Base-by-base conservation (phyloP, 192 early-diverging fungal species). In the Coemansia guatemalensis region DNA sequence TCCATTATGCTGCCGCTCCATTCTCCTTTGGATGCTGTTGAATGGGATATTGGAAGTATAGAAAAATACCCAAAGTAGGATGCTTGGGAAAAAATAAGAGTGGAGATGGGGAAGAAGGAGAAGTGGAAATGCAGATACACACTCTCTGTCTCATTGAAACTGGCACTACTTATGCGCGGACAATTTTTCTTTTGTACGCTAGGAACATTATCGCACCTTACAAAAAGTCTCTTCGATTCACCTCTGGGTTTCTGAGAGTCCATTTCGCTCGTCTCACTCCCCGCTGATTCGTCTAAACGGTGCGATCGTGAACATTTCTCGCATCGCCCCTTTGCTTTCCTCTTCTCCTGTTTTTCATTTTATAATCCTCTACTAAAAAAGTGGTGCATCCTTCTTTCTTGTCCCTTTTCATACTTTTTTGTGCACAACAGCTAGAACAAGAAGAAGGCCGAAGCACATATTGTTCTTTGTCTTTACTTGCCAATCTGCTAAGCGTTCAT, bases 1-100 rank as follows among this genome's bases (percentile, higher is more conserved):
- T 47, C 48, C 58, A 60, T 60, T 60, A 44, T 60, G 23, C 14
- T 44, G 33, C 14, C 14, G 14, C 39, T 17, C 39, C 1, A 44
- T 44, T 44, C 39, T 44, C 39, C 17, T 44, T 44, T 44, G 39
- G 39, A 44, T 44, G 39, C 17, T 44, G 39, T 44, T 44, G 35
- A 39, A 39, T 39, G 35, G 35, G 9, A 14, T 39, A 39, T 39
- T 39, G 39, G 39, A 44, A 44, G 39, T 44, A 44, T 44, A 44
- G 12, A 44, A 44, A 17, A 44, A 44, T 17, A 44, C 14, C 9
- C 39, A 44, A 44, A 44, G 39, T 44, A 44, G 39, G 14, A 14
- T 39, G 35, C 35, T 39, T 44, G 39, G 39, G 39, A 44, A 44
- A 44, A 44, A 39, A 39, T 30, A 30, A 39, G 11, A 39, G 11